A percentile compares a stretch with the other conserved stretches of the same genome.
These are phyloP conservation scores for Phylloporus sp. DNA, from an alignment of 768 basidiomycete species.

Conservation along the genomic window DNA sequence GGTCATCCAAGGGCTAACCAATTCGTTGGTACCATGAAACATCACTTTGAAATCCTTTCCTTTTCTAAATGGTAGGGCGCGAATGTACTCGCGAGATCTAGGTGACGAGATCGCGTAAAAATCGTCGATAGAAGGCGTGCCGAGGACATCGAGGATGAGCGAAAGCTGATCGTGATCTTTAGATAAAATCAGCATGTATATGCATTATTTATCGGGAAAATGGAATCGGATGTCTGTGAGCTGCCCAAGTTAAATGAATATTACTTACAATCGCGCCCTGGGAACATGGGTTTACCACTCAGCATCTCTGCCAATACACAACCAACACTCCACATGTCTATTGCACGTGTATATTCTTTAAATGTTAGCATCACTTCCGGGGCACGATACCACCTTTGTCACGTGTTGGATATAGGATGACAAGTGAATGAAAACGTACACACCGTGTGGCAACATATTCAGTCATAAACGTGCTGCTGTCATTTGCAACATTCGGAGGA, in stretches of 20 bases:
- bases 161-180: conserved; percentile 91
- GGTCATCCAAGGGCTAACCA: conserved; percentile 35
- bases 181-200: neutral
- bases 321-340: conserved; percentile 86
- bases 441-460: conserved; percentile 96
- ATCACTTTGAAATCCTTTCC: conserved; percentile 65
- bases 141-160: conserved; percentile 91
- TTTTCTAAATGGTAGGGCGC: conserved; percentile 83
- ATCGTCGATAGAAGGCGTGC: conserved; percentile 86
- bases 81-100: conserved; percentile 80
- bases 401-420: conserved; percentile 1
- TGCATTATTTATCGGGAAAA: neutral
- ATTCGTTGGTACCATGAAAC: conserved; percentile 71
- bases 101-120: conserved; percentile 88
- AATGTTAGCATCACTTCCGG: conserved; percentile 99
- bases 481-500: conserved; percentile 68
- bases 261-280: conserved; percentile 80
- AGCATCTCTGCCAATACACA: conserved; percentile 92
- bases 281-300: conserved; percentile 88
- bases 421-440: conserved; percentile 1
- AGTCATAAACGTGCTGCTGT: conserved; percentile 79
- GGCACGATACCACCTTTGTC: conserved; percentile 86
- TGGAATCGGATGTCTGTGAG: neutral
- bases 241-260: neutral
- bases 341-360: conserved; percentile 88